Base-by-base conservation (phyloP, 2,329 filamentous ascomycete genomes). In the Plenodomus tracheiphilus region DNA sequence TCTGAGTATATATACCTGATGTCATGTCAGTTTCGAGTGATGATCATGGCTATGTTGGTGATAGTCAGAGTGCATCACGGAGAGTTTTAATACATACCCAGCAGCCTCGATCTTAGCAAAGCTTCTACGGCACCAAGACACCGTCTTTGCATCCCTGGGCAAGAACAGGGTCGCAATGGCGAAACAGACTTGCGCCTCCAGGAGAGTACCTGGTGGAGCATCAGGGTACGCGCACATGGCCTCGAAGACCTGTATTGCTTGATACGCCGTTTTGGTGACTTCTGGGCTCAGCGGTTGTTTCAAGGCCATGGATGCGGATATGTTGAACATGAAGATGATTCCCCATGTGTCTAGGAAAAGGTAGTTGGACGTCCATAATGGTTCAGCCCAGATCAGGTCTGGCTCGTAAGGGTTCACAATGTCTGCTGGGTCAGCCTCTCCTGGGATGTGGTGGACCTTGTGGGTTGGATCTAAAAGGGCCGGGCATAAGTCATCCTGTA, bases 1-100 rank as follows among this genome's bases (percentile, higher is more conserved):
- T 84, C 77, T 1, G 92, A 87, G 59, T 90, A 92, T 19, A 96
- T 88, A 68, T 95, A 96, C 34, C 93, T 97, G 44, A 13, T 30
- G 13, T 22, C 13, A 7, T n/a, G 6, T 20, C 4, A 39, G 20
- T 18, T 35, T 10, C 2, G 1, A n/a, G 35, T 11, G 17, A 18
- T 4, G 16, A 9, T 20, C 16, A 6, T 37, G 35, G 4, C 9
- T 18, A 4, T 16, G 7, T n/a, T 4, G 15, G 17, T 13, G 5
- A 36, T 36, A 6, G 32, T 7, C 10, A 11, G 20, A 37, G 17
- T 10, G 10, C 22, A 10, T 38, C 18, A 17, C 32, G 49, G 16
- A 41, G 42, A 43, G 9, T 11, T 36, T 15, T 42, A 21, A 25
- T 17, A 77, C 86, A 76, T 77, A 95, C 91, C 92, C 92, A 66